Base-by-base conservation (phyloP, 2,329 filamentous ascomycete species). In the Aspergillus calidoustus region DNA sequence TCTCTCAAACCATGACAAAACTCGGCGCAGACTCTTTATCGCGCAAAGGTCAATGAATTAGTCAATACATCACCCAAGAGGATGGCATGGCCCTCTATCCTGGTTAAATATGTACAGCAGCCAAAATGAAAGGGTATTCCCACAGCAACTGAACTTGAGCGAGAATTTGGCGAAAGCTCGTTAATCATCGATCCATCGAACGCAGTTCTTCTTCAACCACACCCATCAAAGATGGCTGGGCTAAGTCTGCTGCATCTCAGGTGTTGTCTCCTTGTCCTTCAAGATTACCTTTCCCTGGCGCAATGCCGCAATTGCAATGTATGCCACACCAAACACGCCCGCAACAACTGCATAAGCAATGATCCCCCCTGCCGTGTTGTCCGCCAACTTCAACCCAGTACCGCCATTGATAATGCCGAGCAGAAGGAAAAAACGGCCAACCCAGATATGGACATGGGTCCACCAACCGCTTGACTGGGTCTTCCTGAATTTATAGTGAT, bases 371-470 rank as follows among this genome's bases (percentile, higher is more conserved):
- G 17, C 44, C 54, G 72, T 76, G 50, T 72, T 71, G 28, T 74
- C 72, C 3, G 81, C 79, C 19, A 83, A 72, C 62, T 74, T 68
- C 22, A 84, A 71, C 0, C 82, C 82, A 1, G 83, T 72, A 2
- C 81, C 82, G 15, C 82, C 82, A 60, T 84, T 84, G 73, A 84
- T 77, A 58, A 83, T 83, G 15, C 81, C 82, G 1, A 84, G 73
- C 0, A 79, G 76, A 23, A 84, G 77, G 5, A 78, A 72, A 25
- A 77, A 65, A 4, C 82, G 75, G 6, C 82, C 82, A 30, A 83
- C 63, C 82, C 82, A 84, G 31, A 64, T 53, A 61, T 66, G 62
- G n/a, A 61, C 13, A 46, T 59, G 64, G 3, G 65, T 61, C 63
- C 57, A 62, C 9, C 41, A n/a, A 9, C 48, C 55, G 7, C 31